Base-by-base conservation (phyloP, 1,284 basidiomycete genomes). In the Ustilago esculenta region DNA sequence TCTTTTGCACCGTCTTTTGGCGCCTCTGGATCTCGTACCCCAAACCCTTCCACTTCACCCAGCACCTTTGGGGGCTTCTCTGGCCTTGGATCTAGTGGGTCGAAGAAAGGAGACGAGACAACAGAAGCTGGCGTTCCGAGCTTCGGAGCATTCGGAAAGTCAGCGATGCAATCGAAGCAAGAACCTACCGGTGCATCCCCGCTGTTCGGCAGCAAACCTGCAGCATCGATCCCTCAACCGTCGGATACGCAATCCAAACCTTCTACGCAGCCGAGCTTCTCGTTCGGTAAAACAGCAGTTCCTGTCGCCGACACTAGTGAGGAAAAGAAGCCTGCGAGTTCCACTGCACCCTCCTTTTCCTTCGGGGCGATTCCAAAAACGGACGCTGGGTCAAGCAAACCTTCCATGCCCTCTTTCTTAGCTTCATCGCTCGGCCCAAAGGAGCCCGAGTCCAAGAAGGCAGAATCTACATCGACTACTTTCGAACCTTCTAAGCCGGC, bases 361-460 rank as follows among this genome's bases (percentile, higher is more conserved):
- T 59, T 66, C 14, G 63, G 48, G 4, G 21, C 42, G 15, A 12
- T 42, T 24, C 18, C 39, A 15, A 48, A 51, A 18, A 14, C 30
- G 11, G 44, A 46, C 4, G 1, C 50, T 4, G 37, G 10, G 5
- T 1, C 36, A 5, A 46, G 41, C 27, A 58, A 53, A 29, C 23
- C 55, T 5, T 41, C 55, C 18, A 37, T 65, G 36, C 61, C 55
- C 1, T 58, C 61, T 6, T 65, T 58, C 50, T 54, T 65, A 24
- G 33, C 48, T 14, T 41, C 55, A 2, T 58, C 61, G 3, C 23
- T 39, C 2, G 29, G 18, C 9, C n/a, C 39, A 5, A 47, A 64
- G 30, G 47, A 55, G 15, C 9, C 39, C 10, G 12, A 25, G 4
- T 2, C 10, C 1, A 36, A 41, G 29, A 37, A 49, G 4, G 27